A percentile compares a stretch with the other conserved stretches of the same genome.
These are phyloP conservation scores for Cryoendolithus antarcticus DNA, from an alignment of 2,329 filamentous ascomycete species.

Conservation along the genomic window DNA sequence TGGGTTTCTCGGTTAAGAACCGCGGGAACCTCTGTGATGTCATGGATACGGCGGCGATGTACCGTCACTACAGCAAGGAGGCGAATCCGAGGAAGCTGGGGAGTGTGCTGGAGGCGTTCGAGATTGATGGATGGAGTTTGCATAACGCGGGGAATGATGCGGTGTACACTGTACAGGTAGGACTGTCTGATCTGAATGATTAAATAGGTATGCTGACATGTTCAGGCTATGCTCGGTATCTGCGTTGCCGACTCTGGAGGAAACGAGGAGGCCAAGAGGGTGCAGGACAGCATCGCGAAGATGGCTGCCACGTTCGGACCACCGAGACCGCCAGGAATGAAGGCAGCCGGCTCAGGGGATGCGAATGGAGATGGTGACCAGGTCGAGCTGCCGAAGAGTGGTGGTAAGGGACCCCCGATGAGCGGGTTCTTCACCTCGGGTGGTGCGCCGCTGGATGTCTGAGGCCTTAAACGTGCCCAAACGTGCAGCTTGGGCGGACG, in stretches of 20 bases:
- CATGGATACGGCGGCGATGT: constrained; percentile 63
- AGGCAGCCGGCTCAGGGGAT: constrained; percentile 27
- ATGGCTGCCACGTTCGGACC: constrained; percentile 14
- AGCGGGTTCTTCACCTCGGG: constrained; percentile 12
- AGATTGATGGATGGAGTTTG: constrained; percentile 38
- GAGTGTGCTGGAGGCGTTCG: constrained; percentile 50
- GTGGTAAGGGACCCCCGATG: neutral
- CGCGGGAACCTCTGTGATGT: constrained; percentile 47
- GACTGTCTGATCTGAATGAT: too few relatives aligned
- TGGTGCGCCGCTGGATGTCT: constrained; percentile 14
- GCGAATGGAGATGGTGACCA: constrained; percentile 26
- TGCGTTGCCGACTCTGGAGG: constrained; percentile 32
- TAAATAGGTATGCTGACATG: constrained; percentile 24
- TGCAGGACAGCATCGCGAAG: constrained; percentile 15
- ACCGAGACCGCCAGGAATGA: constrained; percentile 26
- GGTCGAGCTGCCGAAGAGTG: constrained; percentile 5
- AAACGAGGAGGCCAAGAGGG: constrained; percentile 15
- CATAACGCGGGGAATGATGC: constrained; percentile 29
- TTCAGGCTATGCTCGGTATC: constrained; percentile 51
- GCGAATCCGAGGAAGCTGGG: constrained; percentile 42
- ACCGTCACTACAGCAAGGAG: constrained; percentile 48
- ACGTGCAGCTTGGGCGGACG: too few relatives aligned
- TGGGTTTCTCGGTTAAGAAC: constrained; percentile 51
- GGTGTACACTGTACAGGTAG: constrained; percentile 19
- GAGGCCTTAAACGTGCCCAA: too few relatives aligned